A percentile compares a stretch with the other conserved stretches of the same genome.
These are phyloP conservation scores for Exophiala oligosperma DNA, from an alignment of 2,329 filamentous ascomycete species.

Conservation along the genomic window DNA sequence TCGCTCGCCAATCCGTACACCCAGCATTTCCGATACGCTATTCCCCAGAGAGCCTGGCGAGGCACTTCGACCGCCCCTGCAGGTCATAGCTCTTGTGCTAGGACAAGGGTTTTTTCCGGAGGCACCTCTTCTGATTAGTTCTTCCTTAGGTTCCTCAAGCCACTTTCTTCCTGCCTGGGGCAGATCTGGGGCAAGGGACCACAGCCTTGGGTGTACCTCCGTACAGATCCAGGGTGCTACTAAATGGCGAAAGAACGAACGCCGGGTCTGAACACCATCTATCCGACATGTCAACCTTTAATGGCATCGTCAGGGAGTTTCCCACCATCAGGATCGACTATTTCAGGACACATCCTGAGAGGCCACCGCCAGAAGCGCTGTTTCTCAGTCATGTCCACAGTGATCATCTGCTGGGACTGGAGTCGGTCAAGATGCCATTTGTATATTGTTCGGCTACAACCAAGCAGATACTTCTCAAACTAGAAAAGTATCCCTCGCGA, in stretches of 20 bases:
- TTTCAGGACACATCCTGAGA: constrained; percentile 62
- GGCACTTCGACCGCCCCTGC: constrained; percentile 7
- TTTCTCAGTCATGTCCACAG: constrained; percentile 93
- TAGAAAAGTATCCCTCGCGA: constrained; percentile 77
- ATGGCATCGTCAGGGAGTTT: constrained; percentile 72
- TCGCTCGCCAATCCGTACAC: constrained; percentile 13
- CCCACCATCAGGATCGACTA: constrained; percentile 81
- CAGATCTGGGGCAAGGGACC: background rate
- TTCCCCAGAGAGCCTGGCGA: background rate
- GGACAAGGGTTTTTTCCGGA: constrained; percentile 7
- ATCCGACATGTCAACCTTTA: constrained; percentile 71
- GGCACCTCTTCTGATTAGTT: constrained; percentile 7
- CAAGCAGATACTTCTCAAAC: constrained; percentile 71
- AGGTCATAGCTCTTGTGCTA: constrained; percentile 7
- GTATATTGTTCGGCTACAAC: constrained; percentile 89
- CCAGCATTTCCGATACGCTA: constrained; percentile 13
- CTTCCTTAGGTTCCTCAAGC: background rate
- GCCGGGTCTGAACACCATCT: background rate
- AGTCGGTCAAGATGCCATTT: constrained; percentile 74
- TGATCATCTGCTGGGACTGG: constrained; percentile 81
- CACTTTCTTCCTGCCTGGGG: background rate
- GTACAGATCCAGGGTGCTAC: background rate
- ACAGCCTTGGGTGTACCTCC: background rate
- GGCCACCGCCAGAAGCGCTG: constrained; percentile 69
- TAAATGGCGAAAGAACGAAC: background rate